Evolutionary conservation across 73 alveolate species (phyloP).

Genomic region (Paramecium sonneborni): DNA sequence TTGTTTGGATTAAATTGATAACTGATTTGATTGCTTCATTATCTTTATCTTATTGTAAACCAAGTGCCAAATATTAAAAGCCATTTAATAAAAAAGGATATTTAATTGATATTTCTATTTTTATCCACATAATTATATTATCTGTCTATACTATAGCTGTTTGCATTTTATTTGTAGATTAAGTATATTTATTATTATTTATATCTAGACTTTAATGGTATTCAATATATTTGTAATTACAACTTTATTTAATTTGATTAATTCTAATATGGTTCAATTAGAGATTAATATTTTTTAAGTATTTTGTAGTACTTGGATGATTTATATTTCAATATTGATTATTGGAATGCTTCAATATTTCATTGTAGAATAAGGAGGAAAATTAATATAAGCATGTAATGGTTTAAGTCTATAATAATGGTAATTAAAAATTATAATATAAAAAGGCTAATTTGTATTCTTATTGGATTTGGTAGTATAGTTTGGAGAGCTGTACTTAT

Average conservation of each 20-base stretch:
- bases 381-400: slow-evolving; percentile 64
- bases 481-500: slow-evolving; percentile 37
- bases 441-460: slow-evolving; percentile 74
- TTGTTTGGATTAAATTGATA: slow-evolving; percentile 91
- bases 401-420: slow-evolving; percentile 86
- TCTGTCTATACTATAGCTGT: slow-evolving; percentile 73
- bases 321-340: slow-evolving; percentile 71
- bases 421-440: background rate
- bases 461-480: slow-evolving; percentile 70
- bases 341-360: slow-evolving; percentile 73
- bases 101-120: slow-evolving; percentile 82
- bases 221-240: slow-evolving; percentile 85
- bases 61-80: slow-evolving; percentile 81
- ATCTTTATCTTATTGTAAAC: slow-evolving; percentile 95
- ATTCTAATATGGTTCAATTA: slow-evolving; percentile 86
- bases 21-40: slow-evolving; percentile 88
- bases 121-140: slow-evolving; percentile 81
- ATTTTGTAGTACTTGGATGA: slow-evolving; percentile 69
- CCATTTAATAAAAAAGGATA: slow-evolving; percentile 84
- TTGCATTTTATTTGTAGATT: slow-evolving; percentile 67
- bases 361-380: slow-evolving; percentile 75
- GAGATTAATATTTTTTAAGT: slow-evolving; percentile 84
- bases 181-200: slow-evolving; percentile 77
- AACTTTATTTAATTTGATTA: slow-evolving; percentile 88
- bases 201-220: slow-evolving; percentile 79